Conservation (phyloP, 768 basidiomycete species). For the Peribolospora kevripleyi region DNA sequence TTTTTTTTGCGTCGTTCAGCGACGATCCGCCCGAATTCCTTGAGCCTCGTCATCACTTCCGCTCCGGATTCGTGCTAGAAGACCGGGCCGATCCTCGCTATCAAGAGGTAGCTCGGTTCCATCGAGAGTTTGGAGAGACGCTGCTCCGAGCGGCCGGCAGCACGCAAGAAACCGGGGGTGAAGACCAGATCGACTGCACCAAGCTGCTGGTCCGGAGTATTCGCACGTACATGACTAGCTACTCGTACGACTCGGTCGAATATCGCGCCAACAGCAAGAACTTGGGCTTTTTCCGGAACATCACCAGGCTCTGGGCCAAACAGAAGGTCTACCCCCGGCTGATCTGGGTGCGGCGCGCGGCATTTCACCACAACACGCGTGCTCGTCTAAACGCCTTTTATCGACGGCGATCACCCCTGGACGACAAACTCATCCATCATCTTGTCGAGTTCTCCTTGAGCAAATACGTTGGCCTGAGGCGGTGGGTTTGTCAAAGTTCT, state of each 20-base stretch:
- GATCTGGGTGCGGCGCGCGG: conserved; percentile 13
- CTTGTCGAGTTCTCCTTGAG: conserved; percentile 22
- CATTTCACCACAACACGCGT: conserved; percentile 12
- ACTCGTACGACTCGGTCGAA: conserved; percentile 10
- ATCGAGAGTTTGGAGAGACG: conserved; percentile 39
- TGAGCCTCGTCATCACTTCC: conserved; percentile 34
- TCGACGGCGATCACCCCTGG: conserved; percentile 19
- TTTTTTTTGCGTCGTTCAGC: conserved; percentile 20
- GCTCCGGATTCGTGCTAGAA: conserved; percentile 40
- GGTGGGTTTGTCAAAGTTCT: conserved; percentile 20
- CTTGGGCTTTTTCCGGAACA: conserved; percentile 7
- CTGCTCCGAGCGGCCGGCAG: conserved; percentile 45
- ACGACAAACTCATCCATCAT: conserved; percentile 22
- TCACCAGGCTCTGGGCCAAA: conserved; percentile 8
- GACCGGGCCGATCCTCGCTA: conserved; percentile 44
- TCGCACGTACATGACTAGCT: conserved; percentile 39
- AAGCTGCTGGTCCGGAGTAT: conserved; percentile 46
- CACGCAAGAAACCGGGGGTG: conserved; percentile 40
- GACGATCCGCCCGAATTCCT: conserved; percentile 59
- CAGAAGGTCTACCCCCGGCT: conserved; percentile 59
- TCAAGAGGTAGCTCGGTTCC: conserved; percentile 33
- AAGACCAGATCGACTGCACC: conserved; percentile 41
- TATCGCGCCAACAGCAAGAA: conserved; percentile 17
- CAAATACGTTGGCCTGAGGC: conserved; percentile 20
- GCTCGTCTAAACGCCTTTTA: conserved; percentile 18